Evolutionary conservation across 768 basidiomycete species (phyloP), one percentile per base, ranked within the genome.

Genomic region (Boletus rufocinnamomeus): DNA sequence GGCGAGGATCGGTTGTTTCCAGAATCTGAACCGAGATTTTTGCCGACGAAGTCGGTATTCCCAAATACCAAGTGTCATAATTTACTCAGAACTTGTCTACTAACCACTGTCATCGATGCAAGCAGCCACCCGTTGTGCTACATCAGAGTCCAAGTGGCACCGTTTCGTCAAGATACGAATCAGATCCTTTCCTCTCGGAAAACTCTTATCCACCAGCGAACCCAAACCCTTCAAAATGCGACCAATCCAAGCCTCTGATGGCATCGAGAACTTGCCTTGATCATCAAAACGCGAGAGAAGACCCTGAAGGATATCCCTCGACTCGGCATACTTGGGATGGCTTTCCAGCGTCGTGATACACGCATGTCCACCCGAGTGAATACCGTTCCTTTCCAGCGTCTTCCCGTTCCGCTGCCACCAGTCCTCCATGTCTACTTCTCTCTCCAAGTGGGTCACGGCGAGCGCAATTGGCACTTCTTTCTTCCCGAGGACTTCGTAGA

Each of bases 401-500:
- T 57, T 60, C 27, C 46, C 52, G 21, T 74, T 73, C 5, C 66
- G 56, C 0, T 40, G 54, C 74, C 73, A 74, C 73, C 74, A 74
- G 1, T 59, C 64, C 50, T 74, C 74, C 73, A 75, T 74, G 32
- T 66, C 56, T 2, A 19, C 23, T 23, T 74, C 68, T 21, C 70
- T 53, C 59, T 78, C 78, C 23, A 80, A 67, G 27, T 79, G 75
- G 0, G 76, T 79, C 32, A 80, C 66, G 1, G 72, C 76, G 8
- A 80, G 56, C 10, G 75, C 68, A 23, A 75, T 70, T 0, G 79
- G 78, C 8, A 80, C 79, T 17, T 71, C 58, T 16, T 69, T 63
- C 40, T 72, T 66, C 19, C 73, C 71, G 0, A 74, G 57, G 4
- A 68, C 56, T 16, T 68, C 67, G 54, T 68, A 68, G 23, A 68